Conservation (phyloP, 2,329 filamentous ascomycete genomes). For the Ceratocystiopsis minuta region DNA sequence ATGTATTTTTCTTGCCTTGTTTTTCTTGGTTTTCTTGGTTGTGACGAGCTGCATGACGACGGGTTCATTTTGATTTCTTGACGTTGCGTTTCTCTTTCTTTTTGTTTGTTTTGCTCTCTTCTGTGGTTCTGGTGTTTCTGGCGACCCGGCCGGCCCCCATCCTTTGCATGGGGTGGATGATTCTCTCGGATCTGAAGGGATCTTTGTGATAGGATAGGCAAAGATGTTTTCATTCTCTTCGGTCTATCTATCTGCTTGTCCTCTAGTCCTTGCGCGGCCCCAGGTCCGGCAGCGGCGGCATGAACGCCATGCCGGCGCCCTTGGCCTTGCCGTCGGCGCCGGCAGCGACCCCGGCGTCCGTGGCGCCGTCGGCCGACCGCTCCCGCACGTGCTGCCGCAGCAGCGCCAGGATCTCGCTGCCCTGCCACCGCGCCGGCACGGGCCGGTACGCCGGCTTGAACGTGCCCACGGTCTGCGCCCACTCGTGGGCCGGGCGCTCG, state of each 20-base stretch:
- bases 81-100: slow-evolving; percentile 3
- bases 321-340: slow-evolving; percentile 6
- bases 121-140: too few relatives aligned
- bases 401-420: slow-evolving; percentile 60
- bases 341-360: slow-evolving; percentile 16
- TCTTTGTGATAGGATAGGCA: too few relatives aligned
- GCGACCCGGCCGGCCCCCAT: too few relatives aligned
- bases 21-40: background rate
- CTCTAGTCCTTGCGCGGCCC: background rate
- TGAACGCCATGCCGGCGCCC: slow-evolving; percentile 35
- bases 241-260: background rate
- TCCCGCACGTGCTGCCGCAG: slow-evolving; percentile 65
- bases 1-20: background rate
- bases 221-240: background rate
- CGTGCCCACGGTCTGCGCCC: slow-evolving; percentile 88
- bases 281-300: slow-evolving; percentile 26
- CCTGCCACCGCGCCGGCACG: slow-evolving; percentile 70
- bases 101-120: slow-evolving; percentile 2
- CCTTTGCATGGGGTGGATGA: background rate
- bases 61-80: slow-evolving; percentile 1
- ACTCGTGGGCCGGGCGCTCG: slow-evolving; percentile 48
- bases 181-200: too few relatives aligned
- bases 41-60: slow-evolving; percentile 2
- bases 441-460: slow-evolving; percentile 89
- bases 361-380: slow-evolving; percentile 39